A percentile compares a stretch with the other conserved stretches of the same genome.
Evolutionary conservation across 2,329 filamentous ascomycete genomes (phyloP).

Genomic region (Chaetothyriales sp.): DNA sequence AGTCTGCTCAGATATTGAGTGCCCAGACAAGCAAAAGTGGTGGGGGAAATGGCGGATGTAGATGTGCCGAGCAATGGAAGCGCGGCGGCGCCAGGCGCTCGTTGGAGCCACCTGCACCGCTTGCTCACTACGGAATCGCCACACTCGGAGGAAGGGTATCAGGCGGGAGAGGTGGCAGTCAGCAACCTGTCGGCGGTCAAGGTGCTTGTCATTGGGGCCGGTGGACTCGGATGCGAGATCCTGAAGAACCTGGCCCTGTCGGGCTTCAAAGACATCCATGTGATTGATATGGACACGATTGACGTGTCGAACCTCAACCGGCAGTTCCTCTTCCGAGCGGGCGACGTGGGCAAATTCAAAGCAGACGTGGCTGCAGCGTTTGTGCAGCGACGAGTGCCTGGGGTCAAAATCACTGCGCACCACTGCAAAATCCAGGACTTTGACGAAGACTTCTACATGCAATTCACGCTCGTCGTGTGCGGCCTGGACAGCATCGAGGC

Average conservation of each 20-base stretch:
- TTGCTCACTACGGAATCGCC: conserved; percentile 66
- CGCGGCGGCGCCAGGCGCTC: neutral
- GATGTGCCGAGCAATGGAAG: neutral
- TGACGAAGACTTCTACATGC: conserved; percentile 90
- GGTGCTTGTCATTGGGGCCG: conserved; percentile 61
- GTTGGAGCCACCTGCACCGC: conserved; percentile 65
- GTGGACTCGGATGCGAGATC: conserved; percentile 89
- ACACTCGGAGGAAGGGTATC: conserved; percentile 57
- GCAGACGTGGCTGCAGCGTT: conserved; percentile 86
- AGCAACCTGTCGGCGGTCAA: conserved; percentile 55
- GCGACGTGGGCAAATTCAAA: conserved; percentile 86
- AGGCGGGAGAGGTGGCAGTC: conserved; percentile 38
- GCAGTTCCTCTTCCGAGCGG: conserved; percentile 86
- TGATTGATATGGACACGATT: conserved; percentile 99
- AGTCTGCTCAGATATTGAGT: neutral
- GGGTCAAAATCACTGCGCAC: conserved; percentile 84
- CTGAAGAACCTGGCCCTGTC: conserved; percentile 91
- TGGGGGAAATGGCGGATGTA: neutral
- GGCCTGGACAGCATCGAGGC: conserved; percentile 95
- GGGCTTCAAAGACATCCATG: conserved; percentile 92
- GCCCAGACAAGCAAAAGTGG: neutral
- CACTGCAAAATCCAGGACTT: conserved; percentile 95
- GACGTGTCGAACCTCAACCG: conserved; percentile 97
- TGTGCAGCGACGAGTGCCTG: conserved; percentile 76
- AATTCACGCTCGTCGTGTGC: conserved; percentile 87